Evolutionary conservation across 805 yeast genomes (phyloP).

Genomic region (Brettanomyces custersianus): DNA sequence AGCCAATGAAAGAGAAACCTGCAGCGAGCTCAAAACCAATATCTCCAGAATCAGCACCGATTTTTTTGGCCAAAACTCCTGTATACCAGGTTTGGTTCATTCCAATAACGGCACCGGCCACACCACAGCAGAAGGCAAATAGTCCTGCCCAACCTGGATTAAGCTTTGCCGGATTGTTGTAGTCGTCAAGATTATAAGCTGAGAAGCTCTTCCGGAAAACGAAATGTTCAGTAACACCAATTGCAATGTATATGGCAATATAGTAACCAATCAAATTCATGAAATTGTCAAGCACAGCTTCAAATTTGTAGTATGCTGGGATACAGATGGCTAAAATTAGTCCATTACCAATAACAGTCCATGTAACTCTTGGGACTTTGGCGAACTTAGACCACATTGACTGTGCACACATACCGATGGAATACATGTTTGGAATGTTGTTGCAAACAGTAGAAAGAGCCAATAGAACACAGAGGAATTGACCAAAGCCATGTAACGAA

Average conservation of each 20-base stretch:
- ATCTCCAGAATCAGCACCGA: constrained; percentile 72
- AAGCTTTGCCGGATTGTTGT: constrained; percentile 45
- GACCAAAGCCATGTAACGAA: constrained; percentile 82
- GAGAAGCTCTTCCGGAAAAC: constrained; percentile 57
- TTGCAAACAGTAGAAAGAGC: constrained; percentile 84
- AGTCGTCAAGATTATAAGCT: constrained; percentile 56
- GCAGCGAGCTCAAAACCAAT: constrained; percentile 76
- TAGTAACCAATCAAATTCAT: constrained; percentile 91
- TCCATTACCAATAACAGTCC: constrained; percentile 73
- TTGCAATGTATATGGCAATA: constrained; percentile 74
- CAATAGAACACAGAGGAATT: constrained; percentile 77
- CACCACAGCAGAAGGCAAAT: constrained; percentile 75
- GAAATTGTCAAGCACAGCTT: constrained; percentile 67
- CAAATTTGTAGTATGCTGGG: constrained; percentile 76
- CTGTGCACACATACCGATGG: constrained; percentile 81
- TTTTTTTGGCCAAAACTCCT: constrained; percentile 55
- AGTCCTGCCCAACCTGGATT: constrained; percentile 78
- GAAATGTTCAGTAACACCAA: constrained; percentile 72
- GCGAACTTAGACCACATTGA: constrained; percentile 69
- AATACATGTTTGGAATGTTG: constrained; percentile 91
- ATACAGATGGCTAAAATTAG: constrained; percentile 79
- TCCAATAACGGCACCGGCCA: constrained; percentile 78
- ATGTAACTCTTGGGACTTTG: constrained; percentile 69
- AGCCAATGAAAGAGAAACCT: constrained; percentile 57
- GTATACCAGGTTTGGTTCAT: constrained; percentile 81